Percentiles rank a stretch among this genome's conserved stretches.
Evolutionary conservation across 192 early-diverging fungal species (phyloP).

Genomic region (Phlyctochytrium planicorne): DNA sequence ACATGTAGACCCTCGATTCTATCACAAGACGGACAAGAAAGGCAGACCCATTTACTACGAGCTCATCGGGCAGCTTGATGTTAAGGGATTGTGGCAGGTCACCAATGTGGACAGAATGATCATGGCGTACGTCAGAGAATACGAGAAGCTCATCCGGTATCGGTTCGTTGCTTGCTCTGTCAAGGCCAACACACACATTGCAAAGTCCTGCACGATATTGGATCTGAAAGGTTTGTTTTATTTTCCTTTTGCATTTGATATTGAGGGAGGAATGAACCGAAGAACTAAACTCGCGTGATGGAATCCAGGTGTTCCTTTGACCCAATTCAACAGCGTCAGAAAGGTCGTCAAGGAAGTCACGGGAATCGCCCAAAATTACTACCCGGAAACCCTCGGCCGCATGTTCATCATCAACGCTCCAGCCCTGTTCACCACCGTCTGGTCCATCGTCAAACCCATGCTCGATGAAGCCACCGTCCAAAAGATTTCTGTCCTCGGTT

Average conservation of each 20-base stretch:
- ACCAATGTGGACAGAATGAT: conserved; percentile 61
- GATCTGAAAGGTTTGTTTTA: conserved; percentile 76
- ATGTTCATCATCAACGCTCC: conserved; percentile 87
- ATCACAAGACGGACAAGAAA: conserved; percentile 81
- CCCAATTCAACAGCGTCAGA: conserved; percentile 63
- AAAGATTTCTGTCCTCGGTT: conserved; percentile 35
- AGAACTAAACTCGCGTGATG: too few species aligned
- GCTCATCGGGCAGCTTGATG: conserved; percentile 64
- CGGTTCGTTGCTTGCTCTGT: conserved; percentile 71
- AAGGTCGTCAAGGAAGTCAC: conserved; percentile 61
- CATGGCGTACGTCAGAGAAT: conserved; percentile 63
- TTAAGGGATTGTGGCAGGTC: conserved; percentile 53
- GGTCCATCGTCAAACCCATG: conserved; percentile 33
- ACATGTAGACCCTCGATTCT: conserved; percentile 71
- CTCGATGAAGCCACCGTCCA: conserved; percentile 32
- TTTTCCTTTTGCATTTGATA: too few species aligned
- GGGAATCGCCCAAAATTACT: conserved; percentile 82
- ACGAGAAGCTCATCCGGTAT: conserved; percentile 63
- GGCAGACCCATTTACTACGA: conserved; percentile 90
- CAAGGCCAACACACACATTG: conserved; percentile 56
- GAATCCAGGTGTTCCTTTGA: conserved; percentile 75
- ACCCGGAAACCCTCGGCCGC: conserved; percentile 81
- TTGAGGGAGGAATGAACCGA: too few species aligned
- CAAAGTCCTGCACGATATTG: conserved; percentile 79
- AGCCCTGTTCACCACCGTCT: conserved; percentile 61